phyloP scores from a whole-genome alignment of 257 asterid species.

The Solanum infundibuliforme region DNA sequence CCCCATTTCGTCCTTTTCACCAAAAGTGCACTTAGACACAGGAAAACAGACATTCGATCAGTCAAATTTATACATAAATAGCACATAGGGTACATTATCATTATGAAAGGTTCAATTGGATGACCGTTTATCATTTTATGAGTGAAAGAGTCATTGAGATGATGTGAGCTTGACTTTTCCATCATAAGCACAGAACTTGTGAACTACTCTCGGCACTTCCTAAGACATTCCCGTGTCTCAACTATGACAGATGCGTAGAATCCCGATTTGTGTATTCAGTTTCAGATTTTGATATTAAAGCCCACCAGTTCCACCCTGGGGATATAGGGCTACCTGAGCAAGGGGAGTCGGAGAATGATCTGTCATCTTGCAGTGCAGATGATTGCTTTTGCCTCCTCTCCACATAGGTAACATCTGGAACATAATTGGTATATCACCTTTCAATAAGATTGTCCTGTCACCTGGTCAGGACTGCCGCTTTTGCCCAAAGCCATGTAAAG shows the following conservation, averaged over 20 bases:
- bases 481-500: not conserved
- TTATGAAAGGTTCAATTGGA: not conserved
- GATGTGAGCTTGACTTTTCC: not conserved
- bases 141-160: not conserved
- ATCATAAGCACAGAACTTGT: not conserved
- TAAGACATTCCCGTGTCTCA: not conserved
- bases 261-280: not conserved
- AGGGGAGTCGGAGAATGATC: not conserved
- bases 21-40: not conserved
- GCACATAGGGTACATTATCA: not conserved
- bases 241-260: not conserved
- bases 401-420: not conserved
- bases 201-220: not conserved
- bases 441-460: not conserved
- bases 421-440: not conserved
- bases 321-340: not conserved
- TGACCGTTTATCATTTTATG: not conserved
- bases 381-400: not conserved
- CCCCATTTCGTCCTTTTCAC: conserved; percentile 8
- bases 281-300: not conserved
- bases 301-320: not conserved
- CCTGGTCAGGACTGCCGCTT: not conserved
- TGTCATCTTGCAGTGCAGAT: not conserved
- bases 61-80: not conserved
- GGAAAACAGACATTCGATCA: not conserved